Conservation (phyloP, 2,329 filamentous ascomycete species). For the Chrysoporthe deuterocubensis region DNA sequence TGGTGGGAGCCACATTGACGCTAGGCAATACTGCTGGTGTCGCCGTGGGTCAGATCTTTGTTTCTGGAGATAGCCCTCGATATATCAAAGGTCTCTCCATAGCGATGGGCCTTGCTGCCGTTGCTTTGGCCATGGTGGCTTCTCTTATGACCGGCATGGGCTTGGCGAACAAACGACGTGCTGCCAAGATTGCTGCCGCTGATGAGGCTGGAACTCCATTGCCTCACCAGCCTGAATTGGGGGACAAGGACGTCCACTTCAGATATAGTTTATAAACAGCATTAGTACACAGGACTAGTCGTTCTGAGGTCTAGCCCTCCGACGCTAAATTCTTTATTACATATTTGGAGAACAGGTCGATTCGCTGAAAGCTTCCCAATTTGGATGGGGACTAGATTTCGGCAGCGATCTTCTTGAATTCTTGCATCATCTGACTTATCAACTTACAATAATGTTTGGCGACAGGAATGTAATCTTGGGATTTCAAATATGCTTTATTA, state of each 20-base stretch:
- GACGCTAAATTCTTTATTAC: neutral
- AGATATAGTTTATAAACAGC: slow-evolving; percentile 30
- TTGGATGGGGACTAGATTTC: neutral
- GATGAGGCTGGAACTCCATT: slow-evolving; percentile 33
- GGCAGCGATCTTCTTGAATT: neutral
- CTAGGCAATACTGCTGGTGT: slow-evolving; percentile 54
- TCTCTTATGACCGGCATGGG: slow-evolving; percentile 35
- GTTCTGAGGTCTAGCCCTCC: neutral
- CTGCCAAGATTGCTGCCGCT: slow-evolving; percentile 31
- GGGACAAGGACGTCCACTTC: slow-evolving; percentile 37
- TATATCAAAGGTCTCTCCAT: slow-evolving; percentile 39
- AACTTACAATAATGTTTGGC: neutral
- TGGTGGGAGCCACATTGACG: slow-evolving; percentile 50
- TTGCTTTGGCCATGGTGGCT: slow-evolving; percentile 35
- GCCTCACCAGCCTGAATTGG: slow-evolving; percentile 32
- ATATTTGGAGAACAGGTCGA: neutral
- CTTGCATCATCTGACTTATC: neutral
- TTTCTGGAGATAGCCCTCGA: slow-evolving; percentile 35
- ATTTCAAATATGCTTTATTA: neutral
- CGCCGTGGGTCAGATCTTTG: slow-evolving; percentile 51
- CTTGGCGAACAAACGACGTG: slow-evolving; percentile 37
- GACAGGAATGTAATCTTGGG: neutral
- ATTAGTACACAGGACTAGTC: neutral
- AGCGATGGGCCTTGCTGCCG: slow-evolving; percentile 35
- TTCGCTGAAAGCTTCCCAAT: neutral